A percentile compares a stretch with the other conserved stretches of the same genome.
phyloP scores from a whole-genome alignment of 1,284 basidiomycete species.

The Ustilago trichophora region DNA sequence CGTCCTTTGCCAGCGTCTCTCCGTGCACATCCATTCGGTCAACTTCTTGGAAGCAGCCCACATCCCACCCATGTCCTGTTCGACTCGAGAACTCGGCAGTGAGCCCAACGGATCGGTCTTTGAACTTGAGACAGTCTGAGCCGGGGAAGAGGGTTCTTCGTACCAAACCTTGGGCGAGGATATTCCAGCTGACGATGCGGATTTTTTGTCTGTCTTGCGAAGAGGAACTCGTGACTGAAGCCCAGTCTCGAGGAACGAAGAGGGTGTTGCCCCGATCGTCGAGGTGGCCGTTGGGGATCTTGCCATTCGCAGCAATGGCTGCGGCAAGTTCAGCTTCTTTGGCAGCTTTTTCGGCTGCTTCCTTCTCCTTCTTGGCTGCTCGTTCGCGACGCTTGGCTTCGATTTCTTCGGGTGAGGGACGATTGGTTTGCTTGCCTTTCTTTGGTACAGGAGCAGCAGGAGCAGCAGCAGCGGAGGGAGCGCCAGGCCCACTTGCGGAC shows the following conservation, averaged over 20 bases:
- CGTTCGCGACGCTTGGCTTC: conserved; percentile 39
- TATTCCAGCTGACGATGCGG: conserved; percentile 59
- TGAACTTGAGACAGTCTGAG: conserved; percentile 67
- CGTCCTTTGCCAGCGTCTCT: conserved; percentile 41
- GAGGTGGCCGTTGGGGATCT: conserved; percentile 41
- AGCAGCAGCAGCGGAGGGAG: too few species aligned
- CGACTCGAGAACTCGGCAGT: conserved; percentile 40
- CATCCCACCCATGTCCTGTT: conserved; percentile 64
- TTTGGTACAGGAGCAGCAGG: conserved; percentile 4
- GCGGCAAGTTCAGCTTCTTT: conserved; percentile 40
- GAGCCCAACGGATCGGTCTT: conserved; percentile 58
- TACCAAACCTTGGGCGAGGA: conserved; percentile 68
- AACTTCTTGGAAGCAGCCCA: conserved; percentile 68
- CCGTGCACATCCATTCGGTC: conserved; percentile 65
- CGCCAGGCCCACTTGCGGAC: neutral
- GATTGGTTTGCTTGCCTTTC: conserved; percentile 28
- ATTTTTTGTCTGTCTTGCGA: conserved; percentile 9
- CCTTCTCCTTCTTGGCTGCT: conserved; percentile 48
- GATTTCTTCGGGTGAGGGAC: conserved; percentile 46
- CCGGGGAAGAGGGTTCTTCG: conserved; percentile 68
- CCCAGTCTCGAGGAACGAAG: conserved; percentile 46
- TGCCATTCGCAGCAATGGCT: conserved; percentile 40
- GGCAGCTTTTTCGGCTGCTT: conserved; percentile 44
- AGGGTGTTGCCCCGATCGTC: conserved; percentile 32
- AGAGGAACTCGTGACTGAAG: neutral